A percentile compares a stretch with the other conserved stretches of the same genome.
phyloP scores from a whole-genome alignment of 192 early-diverging fungal genomes.

The Haplosporangium gracile region DNA sequence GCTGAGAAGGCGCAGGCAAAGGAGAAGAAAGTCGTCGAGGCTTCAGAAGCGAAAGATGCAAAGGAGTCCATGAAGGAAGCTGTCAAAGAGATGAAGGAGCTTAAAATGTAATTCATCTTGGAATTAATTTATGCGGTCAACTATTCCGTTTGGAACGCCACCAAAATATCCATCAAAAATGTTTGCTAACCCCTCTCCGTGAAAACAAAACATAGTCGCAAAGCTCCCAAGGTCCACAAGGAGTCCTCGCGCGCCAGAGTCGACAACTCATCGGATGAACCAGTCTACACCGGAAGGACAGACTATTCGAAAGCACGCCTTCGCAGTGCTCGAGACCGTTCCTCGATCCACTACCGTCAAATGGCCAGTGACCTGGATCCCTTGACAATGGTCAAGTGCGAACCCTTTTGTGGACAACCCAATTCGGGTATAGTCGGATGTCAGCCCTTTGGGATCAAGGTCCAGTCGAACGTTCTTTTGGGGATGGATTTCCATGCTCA shows the following conservation, averaged over 20 bases:
- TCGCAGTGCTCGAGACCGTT: slow-evolving; percentile 60
- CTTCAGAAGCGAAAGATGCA: slow-evolving; percentile 8
- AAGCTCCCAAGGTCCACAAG: slow-evolving; percentile 26
- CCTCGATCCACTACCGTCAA: slow-evolving; percentile 58
- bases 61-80: slow-evolving; percentile 26
- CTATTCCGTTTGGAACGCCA: not conserved
- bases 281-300: slow-evolving; percentile 63
- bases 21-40: slow-evolving; percentile 30
- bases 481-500: slow-evolving; percentile 97
- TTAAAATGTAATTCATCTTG: slow-evolving; percentile 32
- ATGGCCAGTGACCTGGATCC: slow-evolving; percentile 71
- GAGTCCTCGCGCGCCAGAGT: slow-evolving; percentile 3
- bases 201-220: slow-evolving; percentile 29
- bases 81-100: slow-evolving; percentile 36
- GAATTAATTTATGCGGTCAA: not conserved
- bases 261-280: slow-evolving; percentile 29
- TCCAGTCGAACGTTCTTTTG: slow-evolving; percentile 81
- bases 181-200: not conserved
- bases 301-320: slow-evolving; percentile 67
- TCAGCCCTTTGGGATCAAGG: slow-evolving; percentile 85
- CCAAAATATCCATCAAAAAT: not conserved
- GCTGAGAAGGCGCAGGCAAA: slow-evolving; percentile 40
- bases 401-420: slow-evolving; percentile 78
- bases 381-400: slow-evolving; percentile 87
- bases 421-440: slow-evolving; percentile 72